Evolutionary conservation across 164 flowering plant species (phyloP).

Genomic region (Vitis rotundifolia): DNA sequence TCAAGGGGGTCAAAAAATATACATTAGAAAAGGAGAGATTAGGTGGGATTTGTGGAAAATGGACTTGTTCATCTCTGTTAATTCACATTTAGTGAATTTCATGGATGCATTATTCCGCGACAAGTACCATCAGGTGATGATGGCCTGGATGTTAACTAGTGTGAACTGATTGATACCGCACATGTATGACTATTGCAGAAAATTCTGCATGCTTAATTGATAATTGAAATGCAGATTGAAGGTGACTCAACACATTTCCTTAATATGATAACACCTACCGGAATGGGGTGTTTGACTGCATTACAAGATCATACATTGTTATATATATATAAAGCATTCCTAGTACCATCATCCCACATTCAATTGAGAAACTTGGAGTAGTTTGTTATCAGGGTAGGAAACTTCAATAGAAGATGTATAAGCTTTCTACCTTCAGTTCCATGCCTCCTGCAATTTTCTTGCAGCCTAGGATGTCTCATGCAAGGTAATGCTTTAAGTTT

Average conservation of each 20-base stretch:
- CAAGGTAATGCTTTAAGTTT: slow-evolving; percentile 13
- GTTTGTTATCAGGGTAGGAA: neutral
- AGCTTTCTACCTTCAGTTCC: neutral
- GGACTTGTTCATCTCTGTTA: neutral
- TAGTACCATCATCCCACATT: slow-evolving; percentile 6
- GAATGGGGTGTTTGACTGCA: neutral
- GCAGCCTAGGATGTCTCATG: slow-evolving; percentile 9
- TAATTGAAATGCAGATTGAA: slow-evolving; percentile 1
- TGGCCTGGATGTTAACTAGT: neutral
- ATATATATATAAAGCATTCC: neutral
- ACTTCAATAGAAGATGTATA: slow-evolving; percentile 6
- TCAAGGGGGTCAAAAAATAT: neutral
- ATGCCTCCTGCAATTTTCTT: slow-evolving; percentile 5
- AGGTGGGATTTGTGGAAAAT: slow-evolving; percentile 10
- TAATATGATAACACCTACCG: neutral
- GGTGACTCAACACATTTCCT: neutral
- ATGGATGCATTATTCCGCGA: neutral
- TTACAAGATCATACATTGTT: neutral
- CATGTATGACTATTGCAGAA: neutral
- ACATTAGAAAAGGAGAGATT: neutral
- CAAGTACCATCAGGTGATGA: neutral
- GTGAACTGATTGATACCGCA: neutral
- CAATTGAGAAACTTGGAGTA: neutral
- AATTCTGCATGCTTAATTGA: neutral
- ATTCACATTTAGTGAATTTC: neutral